A percentile compares a stretch with the other conserved stretches of the same genome.
These are phyloP conservation scores for Paradendryphiella salina DNA, from an alignment of 2,329 filamentous ascomycete genomes.

Conservation along the genomic window DNA sequence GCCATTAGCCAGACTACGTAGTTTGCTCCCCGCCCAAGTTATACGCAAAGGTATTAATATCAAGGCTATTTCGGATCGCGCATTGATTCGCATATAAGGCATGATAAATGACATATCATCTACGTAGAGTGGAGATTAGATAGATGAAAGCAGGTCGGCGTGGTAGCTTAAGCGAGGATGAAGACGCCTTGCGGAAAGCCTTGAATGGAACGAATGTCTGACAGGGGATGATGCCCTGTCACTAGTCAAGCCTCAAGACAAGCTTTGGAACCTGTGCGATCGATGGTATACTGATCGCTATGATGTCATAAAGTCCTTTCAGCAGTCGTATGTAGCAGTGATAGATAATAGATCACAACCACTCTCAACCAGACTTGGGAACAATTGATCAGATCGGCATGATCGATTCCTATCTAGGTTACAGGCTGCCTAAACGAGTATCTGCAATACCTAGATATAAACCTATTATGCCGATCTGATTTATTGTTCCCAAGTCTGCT, in stretches of 20 bases:
- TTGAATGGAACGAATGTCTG: constrained; percentile 8
- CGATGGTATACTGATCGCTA: neutral
- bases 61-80: too few relatives aligned
- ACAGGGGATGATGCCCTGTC: neutral
- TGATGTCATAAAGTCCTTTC: too few relatives aligned
- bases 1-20: neutral
- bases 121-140: neutral
- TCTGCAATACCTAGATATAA: too few relatives aligned
- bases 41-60: neutral
- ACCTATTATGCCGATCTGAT: too few relatives aligned
- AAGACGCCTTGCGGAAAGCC: constrained; percentile 15
- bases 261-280: neutral
- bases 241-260: neutral
- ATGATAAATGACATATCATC: neutral
- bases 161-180: neutral
- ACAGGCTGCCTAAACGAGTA: too few relatives aligned
- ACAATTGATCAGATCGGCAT: too few relatives aligned
- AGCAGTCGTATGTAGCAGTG: too few relatives aligned
- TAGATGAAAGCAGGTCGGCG: neutral
- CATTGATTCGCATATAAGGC: neutral
- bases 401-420: too few relatives aligned
- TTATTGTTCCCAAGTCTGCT: too few relatives aligned
- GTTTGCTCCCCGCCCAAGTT: neutral
- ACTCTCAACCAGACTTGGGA: too few relatives aligned
- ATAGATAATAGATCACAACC: too few relatives aligned